These are phyloP conservation scores for Penicillium sp. DNA, from an alignment of 2,329 filamentous ascomycete species.

Conservation along the genomic window DNA sequence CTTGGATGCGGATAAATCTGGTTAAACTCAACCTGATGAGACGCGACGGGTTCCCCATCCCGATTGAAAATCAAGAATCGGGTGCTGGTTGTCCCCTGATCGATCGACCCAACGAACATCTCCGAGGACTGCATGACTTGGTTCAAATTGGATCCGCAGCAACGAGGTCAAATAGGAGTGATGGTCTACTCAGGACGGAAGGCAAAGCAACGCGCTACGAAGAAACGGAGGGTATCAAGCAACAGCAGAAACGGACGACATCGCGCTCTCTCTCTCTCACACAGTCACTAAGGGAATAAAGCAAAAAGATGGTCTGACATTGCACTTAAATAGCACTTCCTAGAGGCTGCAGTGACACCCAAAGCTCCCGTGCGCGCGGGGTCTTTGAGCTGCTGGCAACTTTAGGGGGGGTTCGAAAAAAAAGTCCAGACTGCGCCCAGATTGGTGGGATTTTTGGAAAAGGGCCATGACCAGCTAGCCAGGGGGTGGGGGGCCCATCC, in stretches of 20 bases:
- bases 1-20: conserved; percentile 84
- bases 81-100: conserved; percentile 87
- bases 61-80: conserved; percentile 88
- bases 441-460: conserved; percentile 7
- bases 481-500: background rate
- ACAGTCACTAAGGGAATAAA: background rate
- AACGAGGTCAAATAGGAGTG: background rate
- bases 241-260: background rate
- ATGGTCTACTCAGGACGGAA: background rate
- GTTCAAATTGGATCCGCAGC: background rate
- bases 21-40: conserved; percentile 82
- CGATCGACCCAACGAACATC: conserved; percentile 78
- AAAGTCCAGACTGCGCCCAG: background rate
- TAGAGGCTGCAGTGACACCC: background rate
- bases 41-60: conserved; percentile 74
- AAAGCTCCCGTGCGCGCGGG: conserved; percentile 5
- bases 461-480: background rate
- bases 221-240: background rate
- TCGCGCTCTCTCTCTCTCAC: background rate
- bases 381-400: background rate
- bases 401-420: background rate
- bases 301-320: background rate
- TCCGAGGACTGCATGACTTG: conserved; percentile 31
- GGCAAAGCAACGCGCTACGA: background rate
- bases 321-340: conserved; percentile 4